These are phyloP conservation scores for Penicillium arizonense DNA, from an alignment of 495 filamentous ascomycete genomes.

Conservation along the genomic window DNA sequence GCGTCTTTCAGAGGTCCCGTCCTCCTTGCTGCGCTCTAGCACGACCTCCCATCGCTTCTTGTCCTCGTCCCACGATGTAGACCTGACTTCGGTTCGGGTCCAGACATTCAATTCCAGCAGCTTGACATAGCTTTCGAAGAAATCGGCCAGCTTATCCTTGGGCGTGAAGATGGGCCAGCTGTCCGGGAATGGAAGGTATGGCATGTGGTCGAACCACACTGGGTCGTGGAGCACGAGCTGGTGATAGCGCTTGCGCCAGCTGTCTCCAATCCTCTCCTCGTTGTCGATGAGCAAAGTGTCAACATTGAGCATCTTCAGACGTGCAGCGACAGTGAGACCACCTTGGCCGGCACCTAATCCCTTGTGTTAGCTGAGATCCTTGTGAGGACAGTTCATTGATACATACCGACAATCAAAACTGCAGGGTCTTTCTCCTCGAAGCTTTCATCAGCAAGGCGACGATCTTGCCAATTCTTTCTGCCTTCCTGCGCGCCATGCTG, in stretches of 20 bases:
- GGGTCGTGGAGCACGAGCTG: slow-evolving; percentile 71
- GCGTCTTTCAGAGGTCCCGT: slow-evolving; percentile 52
- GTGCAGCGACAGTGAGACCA: slow-evolving; percentile 61
- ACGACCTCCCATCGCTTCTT: slow-evolving; percentile 60
- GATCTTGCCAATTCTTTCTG: slow-evolving; percentile 66
- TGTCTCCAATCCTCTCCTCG: slow-evolving; percentile 67
- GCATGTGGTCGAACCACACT: slow-evolving; percentile 74
- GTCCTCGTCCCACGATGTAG: slow-evolving; percentile 51
- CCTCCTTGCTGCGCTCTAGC: slow-evolving; percentile 46
- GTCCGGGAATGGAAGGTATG: slow-evolving; percentile 67
- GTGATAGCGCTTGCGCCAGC: slow-evolving; percentile 68
- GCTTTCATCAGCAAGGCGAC: slow-evolving; percentile 51
- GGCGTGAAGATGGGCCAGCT: slow-evolving; percentile 70
- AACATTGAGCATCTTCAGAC: slow-evolving; percentile 70
- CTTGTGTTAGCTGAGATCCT: slow-evolving; percentile 7
- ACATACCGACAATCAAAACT: slow-evolving; percentile 67
- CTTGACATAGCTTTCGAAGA: slow-evolving; percentile 71
- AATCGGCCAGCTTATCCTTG: slow-evolving; percentile 79
- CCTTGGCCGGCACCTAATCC: slow-evolving; percentile 46
- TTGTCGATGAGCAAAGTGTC: slow-evolving; percentile 63
- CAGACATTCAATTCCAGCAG: slow-evolving; percentile 78
- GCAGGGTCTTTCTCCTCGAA: slow-evolving; percentile 55
- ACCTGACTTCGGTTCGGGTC: slow-evolving; percentile 54
- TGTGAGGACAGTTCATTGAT: neutral
- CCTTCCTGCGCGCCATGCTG: slow-evolving; percentile 49